phyloP scores from a whole-genome alignment of 129 eudicot species.

The Calendula officinalis region DNA sequence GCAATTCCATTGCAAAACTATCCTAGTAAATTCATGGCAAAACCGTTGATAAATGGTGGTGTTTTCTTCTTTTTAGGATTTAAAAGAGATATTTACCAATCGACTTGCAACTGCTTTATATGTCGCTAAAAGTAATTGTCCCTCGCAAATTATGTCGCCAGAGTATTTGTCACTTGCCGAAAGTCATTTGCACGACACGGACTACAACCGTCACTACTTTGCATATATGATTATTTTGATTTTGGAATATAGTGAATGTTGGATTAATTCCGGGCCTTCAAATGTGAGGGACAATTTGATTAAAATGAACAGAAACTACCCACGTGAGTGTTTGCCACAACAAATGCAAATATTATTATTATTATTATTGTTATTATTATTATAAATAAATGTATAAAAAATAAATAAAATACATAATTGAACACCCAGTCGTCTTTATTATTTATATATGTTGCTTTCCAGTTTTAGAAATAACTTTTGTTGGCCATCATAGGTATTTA shows the following conservation, averaged over 20 bases:
- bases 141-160: no score
- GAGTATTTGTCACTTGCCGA: no score
- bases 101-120: no score
- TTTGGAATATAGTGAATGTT: background rate
- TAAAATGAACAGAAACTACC: conserved; percentile 31
- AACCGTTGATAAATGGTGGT: no score
- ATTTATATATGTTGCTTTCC: conserved; percentile 20
- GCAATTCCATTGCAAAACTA: no score
- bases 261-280: conserved; percentile 34
- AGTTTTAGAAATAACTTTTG: conserved; percentile 29
- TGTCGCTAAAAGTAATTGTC: no score
- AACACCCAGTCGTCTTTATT: conserved; percentile 23
- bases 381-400: conserved; percentile 2
- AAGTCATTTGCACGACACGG: no score
- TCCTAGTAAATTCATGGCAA: no score
- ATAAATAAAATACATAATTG: background rate
- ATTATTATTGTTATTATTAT: background rate
- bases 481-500: conserved; percentile 21
- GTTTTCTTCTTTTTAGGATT: no score
- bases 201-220: no score
- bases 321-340: conserved; percentile 56
- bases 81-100: no score
- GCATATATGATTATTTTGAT: background rate
- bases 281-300: conserved; percentile 51
- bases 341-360: conserved; percentile 21